Base-by-base conservation (phyloP, 768 basidiomycete species). In the Pleurotus cornucopiae region DNA sequence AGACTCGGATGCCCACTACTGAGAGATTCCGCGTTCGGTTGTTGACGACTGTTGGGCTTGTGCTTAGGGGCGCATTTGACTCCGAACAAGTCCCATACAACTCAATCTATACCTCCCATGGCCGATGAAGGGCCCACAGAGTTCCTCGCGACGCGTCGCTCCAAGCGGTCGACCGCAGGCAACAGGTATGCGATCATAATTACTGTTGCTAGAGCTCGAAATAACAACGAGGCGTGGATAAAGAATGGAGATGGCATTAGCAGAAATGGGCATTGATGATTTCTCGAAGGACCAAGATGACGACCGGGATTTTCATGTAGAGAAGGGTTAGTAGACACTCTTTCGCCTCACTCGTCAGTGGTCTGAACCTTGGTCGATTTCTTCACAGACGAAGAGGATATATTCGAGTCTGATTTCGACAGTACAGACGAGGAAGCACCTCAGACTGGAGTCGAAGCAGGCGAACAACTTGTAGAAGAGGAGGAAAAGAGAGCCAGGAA, bases 331-430 rank as follows among this genome's bases (percentile, higher is more conserved):
- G 18, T 26, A 14, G 16, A 20, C 23, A 21, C 23, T 38, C 7
- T 60, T 57, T 16, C 13, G 14, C 23, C 16, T 38, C 48, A 49
- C 40, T n/a, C 7, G 14, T 34, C 30, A 34, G 30, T 18, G 12
- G 7, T 57, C 20, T 20, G 26, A 9, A 16, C 46, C 46, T 43
- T 44, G 14, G 6, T n/a, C 7, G 13, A 44, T 52, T 2, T 53
- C 26, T 44, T 12, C 46, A 46, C 63, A 91, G 91, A 89, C 51
- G 91, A 94, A 66, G 84, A 89, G 61, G 91, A 93, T 63, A 66
- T 86, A 6, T 90, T 91, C 57, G 90, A 80, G 60, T 89, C 88
- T 7, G 91, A 94, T 67, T 94, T 94, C 63, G 88, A 84, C 59
- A 89, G 87, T 60, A 93, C 91, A 0, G 91, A 93, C 57, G 90